Conservation (phyloP, 768 basidiomycete species). For the Leccinum subtestaceum region DNA sequence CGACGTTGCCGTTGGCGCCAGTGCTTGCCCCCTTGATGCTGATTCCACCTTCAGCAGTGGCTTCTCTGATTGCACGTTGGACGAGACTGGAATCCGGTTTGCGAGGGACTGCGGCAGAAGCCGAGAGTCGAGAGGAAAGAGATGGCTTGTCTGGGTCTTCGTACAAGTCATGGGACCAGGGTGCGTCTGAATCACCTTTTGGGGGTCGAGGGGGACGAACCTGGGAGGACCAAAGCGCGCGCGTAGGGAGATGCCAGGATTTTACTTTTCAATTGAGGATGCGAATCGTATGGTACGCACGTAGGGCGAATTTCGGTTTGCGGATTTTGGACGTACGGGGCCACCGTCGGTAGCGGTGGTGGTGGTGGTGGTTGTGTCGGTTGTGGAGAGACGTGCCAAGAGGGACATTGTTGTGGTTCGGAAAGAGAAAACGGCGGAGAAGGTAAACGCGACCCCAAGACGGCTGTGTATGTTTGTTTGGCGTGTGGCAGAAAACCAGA, state of each 20-base stretch:
- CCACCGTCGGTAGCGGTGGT: slow-evolving; percentile 27
- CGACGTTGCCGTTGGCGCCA: slow-evolving; percentile 54
- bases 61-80: slow-evolving; percentile 64
- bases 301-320: slow-evolving; percentile 32
- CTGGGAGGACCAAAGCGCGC: slow-evolving; percentile 14
- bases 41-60: slow-evolving; percentile 42
- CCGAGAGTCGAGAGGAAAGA: slow-evolving; percentile 55
- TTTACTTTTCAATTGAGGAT: slow-evolving; percentile 24
- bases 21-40: slow-evolving; percentile 70
- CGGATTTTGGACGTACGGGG: slow-evolving; percentile 31
- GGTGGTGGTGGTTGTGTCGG: neutral
- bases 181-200: slow-evolving; percentile 62
- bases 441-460: no score
- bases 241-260: neutral
- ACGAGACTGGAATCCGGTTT: slow-evolving; percentile 55
- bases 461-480: slow-evolving; percentile 28
- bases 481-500: slow-evolving; percentile 27
- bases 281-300: slow-evolving; percentile 35
- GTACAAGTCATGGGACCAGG: slow-evolving; percentile 73
- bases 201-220: slow-evolving; percentile 49
- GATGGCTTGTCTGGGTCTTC: slow-evolving; percentile 53
- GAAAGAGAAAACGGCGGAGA: slow-evolving; percentile 6
- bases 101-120: slow-evolving; percentile 40
- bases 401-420: slow-evolving; percentile 27
- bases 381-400: slow-evolving; percentile 26